Percentiles rank a stretch among this genome's conserved stretches.
Evolutionary conservation across 495 filamentous ascomycete species (phyloP).

Genomic region (Annulohypoxylon nitens): DNA sequence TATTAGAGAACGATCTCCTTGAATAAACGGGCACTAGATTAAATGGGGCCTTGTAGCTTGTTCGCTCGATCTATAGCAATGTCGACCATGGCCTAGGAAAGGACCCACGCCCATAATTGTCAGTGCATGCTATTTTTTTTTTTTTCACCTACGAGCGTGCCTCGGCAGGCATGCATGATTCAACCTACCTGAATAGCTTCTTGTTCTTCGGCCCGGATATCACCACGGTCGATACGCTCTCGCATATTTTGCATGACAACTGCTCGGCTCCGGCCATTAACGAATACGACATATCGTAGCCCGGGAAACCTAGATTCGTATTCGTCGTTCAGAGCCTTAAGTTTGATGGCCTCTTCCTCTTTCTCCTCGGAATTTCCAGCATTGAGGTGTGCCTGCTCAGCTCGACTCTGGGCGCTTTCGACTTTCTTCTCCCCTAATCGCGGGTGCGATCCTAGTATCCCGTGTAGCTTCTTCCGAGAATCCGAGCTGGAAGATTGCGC

Average conservation of each 20-base stretch:
- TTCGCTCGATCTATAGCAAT: slow-evolving; percentile 42
- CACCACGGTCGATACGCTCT: slow-evolving; percentile 75
- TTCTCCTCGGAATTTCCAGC: slow-evolving; percentile 44
- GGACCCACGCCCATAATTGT: slow-evolving; percentile 5
- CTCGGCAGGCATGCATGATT: not conserved
- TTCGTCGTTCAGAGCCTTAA: slow-evolving; percentile 76
- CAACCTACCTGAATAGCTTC: slow-evolving; percentile 79
- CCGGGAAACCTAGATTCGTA: slow-evolving; percentile 89
- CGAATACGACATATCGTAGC: slow-evolving; percentile 91
- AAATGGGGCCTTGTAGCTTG: slow-evolving; percentile 22
- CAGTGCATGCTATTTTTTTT: not conserved
- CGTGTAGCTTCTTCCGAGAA: slow-evolving; percentile 55
- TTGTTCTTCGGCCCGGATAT: slow-evolving; percentile 74
- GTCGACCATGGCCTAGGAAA: slow-evolving; percentile 39
- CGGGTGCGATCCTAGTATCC: slow-evolving; percentile 88
- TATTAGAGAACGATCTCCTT: not conserved
- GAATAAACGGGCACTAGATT: not conserved
- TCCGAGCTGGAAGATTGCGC: slow-evolving; percentile 26
- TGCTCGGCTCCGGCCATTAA: slow-evolving; percentile 80
- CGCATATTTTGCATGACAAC: slow-evolving; percentile 90
- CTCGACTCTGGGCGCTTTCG: slow-evolving; percentile 76
- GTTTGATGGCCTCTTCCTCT: slow-evolving; percentile 67
- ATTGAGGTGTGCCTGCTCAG: slow-evolving; percentile 84
- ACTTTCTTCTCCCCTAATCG: slow-evolving; percentile 82
- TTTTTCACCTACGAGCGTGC: slow-evolving; percentile 32